phyloP scores from a whole-genome alignment of 176 grass and related monocot species.

The Lolium rigidum region DNA sequence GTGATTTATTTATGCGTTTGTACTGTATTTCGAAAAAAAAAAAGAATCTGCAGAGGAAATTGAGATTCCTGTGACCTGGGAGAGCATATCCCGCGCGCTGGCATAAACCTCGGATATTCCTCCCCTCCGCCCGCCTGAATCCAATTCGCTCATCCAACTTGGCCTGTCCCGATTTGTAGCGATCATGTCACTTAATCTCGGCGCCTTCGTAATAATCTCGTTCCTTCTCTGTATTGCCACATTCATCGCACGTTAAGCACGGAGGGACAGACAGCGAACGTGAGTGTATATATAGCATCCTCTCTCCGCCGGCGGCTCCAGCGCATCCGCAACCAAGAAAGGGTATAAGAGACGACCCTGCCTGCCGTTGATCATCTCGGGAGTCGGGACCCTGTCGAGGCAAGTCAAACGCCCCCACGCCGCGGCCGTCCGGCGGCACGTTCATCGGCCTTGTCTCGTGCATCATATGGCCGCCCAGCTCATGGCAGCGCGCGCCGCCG shows the following conservation, averaged over 20 bases:
- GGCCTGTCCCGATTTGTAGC: neutral
- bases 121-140: neutral
- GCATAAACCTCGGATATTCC: constrained; percentile 33
- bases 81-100: constrained; percentile 9
- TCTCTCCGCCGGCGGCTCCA: neutral
- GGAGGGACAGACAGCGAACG: neutral
- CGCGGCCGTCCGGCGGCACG: neutral
- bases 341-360: neutral
- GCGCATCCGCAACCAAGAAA: neutral
- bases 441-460: neutral
- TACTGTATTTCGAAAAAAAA: no score
- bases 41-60: neutral
- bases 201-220: neutral
- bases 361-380: neutral
- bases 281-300: constrained; percentile 9
- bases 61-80: neutral
- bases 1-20: no score
- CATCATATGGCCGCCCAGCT: constrained; percentile 46
- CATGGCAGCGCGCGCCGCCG: constrained; percentile 59
- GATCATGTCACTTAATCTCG: neutral
- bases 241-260: neutral
- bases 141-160: neutral
- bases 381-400: neutral
- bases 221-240: neutral
- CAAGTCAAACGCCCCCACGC: constrained; percentile 1